phyloP scores from a whole-genome alignment of 108 stramenopile genomes.

The Craspedostauros australis region DNA sequence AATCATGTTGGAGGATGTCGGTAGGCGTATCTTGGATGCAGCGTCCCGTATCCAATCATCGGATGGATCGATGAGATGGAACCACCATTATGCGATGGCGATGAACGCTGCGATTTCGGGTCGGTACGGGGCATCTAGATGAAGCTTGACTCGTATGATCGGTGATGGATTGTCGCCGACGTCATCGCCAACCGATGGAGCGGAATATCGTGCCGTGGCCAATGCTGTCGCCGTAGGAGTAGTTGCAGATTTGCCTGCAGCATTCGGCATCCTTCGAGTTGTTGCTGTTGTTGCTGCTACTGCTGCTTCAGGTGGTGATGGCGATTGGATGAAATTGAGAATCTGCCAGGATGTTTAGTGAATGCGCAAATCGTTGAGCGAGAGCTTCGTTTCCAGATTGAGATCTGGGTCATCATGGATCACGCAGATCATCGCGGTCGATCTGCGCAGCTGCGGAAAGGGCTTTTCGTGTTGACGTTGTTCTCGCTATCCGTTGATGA shows the following conservation, averaged over 20 bases:
- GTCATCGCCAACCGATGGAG: too few relatives aligned
- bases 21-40: too few relatives aligned
- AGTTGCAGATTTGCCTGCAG: slow-evolving; percentile 5
- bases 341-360: slow-evolving; percentile 71
- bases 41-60: too few relatives aligned
- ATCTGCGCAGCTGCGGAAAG: too few relatives aligned
- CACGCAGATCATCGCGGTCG: too few relatives aligned
- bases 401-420: slow-evolving; percentile 17
- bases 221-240: not conserved
- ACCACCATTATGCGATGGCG: slow-evolving; percentile 50
- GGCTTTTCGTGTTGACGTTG: too few relatives aligned
- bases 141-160: slow-evolving; percentile 64
- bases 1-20: too few relatives aligned
- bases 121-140: slow-evolving; percentile 61
- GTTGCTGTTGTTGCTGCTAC: not conserved
- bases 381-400: slow-evolving; percentile 25
- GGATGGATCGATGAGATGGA: slow-evolving; percentile 44
- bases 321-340: slow-evolving; percentile 36
- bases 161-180: slow-evolving; percentile 37
- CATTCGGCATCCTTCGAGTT: too few relatives aligned
- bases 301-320: not conserved
- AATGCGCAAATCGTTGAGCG: slow-evolving; percentile 36
- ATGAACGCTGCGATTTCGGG: slow-evolving; percentile 65
- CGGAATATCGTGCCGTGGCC: slow-evolving; percentile 4
- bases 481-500: too few relatives aligned